Conservation (phyloP, 768 basidiomycete genomes). For the Boletus huronensis region DNA sequence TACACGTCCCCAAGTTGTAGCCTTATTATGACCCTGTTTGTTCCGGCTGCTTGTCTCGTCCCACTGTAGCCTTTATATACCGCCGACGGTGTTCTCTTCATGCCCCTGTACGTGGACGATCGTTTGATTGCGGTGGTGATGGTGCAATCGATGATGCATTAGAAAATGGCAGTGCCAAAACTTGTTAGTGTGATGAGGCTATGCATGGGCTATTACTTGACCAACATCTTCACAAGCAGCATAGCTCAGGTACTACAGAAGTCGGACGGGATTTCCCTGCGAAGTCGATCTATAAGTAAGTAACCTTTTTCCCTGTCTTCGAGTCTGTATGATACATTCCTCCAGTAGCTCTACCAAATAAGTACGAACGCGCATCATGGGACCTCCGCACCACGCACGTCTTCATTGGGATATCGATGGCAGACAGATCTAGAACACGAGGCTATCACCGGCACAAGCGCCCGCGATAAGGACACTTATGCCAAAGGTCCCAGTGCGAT, state of each 20-base stretch:
- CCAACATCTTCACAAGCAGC: not conserved
- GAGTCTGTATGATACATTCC: too few species aligned
- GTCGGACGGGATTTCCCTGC: too few species aligned
- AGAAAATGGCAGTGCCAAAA: not conserved
- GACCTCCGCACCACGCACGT: too few species aligned
- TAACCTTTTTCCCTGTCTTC: too few species aligned
- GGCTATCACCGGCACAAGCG: not conserved
- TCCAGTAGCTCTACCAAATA: not conserved
- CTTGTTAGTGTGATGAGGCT: not conserved
- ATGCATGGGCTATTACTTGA: not conserved
- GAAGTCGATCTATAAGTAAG: not conserved
- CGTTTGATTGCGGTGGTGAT: not conserved
- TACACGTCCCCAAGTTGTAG: not conserved
- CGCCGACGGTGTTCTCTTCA: not conserved
- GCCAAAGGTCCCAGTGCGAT: not conserved
- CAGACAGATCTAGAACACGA: not conserved
- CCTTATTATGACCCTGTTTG: not conserved
- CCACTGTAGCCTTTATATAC: not conserved
- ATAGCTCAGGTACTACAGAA: not conserved
- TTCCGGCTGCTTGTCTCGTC: not conserved
- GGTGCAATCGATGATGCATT: not conserved
- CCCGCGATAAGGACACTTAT: not conserved
- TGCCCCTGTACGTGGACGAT: not conserved
- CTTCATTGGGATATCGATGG: not conserved
- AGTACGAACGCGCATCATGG: not conserved